These are phyloP conservation scores for Artemisia argyi DNA, from an alignment of 129 eudicot genomes.

Conservation along the genomic window DNA sequence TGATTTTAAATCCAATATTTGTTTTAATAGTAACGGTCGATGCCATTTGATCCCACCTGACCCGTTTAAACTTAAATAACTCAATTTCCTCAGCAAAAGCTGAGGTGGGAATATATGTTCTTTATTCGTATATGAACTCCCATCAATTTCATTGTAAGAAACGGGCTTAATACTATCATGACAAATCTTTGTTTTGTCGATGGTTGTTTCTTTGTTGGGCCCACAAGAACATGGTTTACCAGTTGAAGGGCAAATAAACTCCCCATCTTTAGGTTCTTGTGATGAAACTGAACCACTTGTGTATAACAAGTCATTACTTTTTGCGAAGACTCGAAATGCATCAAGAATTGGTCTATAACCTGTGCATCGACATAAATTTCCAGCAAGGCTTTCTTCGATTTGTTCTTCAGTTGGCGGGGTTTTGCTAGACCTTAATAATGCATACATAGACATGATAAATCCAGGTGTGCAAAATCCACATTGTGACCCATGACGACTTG, in stretches of 20 bases:
- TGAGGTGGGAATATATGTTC: conserved; percentile 98
- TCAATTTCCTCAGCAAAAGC: conserved; percentile 56
- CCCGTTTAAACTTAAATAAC: conserved; percentile 61
- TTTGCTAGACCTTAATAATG: conserved; percentile 73
- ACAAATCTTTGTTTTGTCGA: conserved; percentile 20
- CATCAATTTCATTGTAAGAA: conserved; percentile 73
- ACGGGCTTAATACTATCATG: conserved; percentile 36
- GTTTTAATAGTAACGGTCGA: conserved; percentile 65
- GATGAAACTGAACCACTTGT: conserved; percentile 36
- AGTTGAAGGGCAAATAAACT: conserved; percentile 89
- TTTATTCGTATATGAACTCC: conserved; percentile 70
- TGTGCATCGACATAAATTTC: conserved; percentile 96
- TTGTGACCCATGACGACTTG: conserved; percentile 88
- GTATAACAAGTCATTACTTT: conserved; percentile 72
- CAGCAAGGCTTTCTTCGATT: conserved; percentile 94
- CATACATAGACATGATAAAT: conserved; percentile 97
- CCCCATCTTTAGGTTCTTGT: conserved; percentile 32
- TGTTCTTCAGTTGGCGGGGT: conserved; percentile 79
- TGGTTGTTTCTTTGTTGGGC: conserved; percentile 34
- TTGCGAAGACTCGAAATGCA: conserved; percentile 94
- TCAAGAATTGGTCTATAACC: conserved; percentile 95
- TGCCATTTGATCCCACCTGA: conserved; percentile 81
- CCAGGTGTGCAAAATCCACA: conserved; percentile 99
- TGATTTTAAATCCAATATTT: conserved; percentile 69
- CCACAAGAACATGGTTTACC: conserved; percentile 97